Conservation (phyloP, 2,329 filamentous ascomycete species). For the Teratosphaeria nubilosa region DNA sequence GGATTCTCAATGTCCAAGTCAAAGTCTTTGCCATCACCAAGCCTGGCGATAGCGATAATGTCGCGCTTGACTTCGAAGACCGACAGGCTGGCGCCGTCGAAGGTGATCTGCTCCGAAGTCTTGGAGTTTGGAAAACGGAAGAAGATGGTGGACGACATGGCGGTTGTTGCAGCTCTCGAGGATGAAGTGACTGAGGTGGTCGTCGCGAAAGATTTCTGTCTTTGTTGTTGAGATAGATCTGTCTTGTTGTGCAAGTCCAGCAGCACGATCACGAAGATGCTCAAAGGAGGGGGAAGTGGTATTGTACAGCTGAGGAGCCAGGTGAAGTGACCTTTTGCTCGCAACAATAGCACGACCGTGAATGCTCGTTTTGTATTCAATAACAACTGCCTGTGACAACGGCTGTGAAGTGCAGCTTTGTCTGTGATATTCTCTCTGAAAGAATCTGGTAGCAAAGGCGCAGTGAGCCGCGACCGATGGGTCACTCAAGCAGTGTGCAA, state of each 20-base stretch:
- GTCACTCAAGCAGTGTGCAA: neutral
- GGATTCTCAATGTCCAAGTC: slow-evolving; percentile 91
- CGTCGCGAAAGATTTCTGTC: neutral
- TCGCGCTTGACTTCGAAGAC: slow-evolving; percentile 98
- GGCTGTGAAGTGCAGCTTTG: slow-evolving; percentile 3
- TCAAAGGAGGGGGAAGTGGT: slow-evolving; percentile 6
- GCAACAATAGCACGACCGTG: slow-evolving; percentile 18
- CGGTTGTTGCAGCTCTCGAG: slow-evolving; percentile 27
- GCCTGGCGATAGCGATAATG: slow-evolving; percentile 86
- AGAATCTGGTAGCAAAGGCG: neutral
- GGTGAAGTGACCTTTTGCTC: slow-evolving; percentile 8
- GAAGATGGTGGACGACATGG: slow-evolving; percentile 92
- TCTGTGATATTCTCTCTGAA: slow-evolving; percentile 1
- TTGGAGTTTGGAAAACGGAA: slow-evolving; percentile 99
- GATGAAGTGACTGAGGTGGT: neutral
- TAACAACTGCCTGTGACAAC: slow-evolving; percentile 21
- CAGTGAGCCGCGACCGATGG: neutral
- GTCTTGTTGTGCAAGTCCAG: neutral
- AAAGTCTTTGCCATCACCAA: slow-evolving; percentile 93
- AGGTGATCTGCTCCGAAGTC: slow-evolving; percentile 86
- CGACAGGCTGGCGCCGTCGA: slow-evolving; percentile 94
- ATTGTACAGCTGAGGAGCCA: slow-evolving; percentile 18
- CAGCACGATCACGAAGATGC: slow-evolving; percentile 3
- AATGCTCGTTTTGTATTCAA: slow-evolving; percentile 21
- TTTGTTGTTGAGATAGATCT: neutral